Evolutionary conservation across 768 basidiomycete genomes (phyloP).

Genomic region (Favolaschia claudopus): DNA sequence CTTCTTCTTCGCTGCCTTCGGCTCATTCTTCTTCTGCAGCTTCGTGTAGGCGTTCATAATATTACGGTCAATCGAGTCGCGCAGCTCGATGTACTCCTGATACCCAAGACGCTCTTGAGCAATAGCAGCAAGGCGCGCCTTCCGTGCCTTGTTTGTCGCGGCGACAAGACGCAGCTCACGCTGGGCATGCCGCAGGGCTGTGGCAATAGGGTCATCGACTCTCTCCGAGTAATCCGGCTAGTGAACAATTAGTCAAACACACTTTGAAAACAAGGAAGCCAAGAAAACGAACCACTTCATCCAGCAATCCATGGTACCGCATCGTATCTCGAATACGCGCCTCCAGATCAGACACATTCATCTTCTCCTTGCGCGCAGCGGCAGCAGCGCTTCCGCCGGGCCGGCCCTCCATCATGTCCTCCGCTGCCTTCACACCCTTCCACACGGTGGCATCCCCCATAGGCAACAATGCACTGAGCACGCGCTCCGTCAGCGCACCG

Average conservation of each 20-base stretch:
- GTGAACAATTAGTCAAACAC: constrained; percentile 11
- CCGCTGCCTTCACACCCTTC: constrained; percentile 84
- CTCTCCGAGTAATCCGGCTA: constrained; percentile 81
- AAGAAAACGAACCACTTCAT: constrained; percentile 65
- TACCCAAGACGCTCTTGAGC: constrained; percentile 90
- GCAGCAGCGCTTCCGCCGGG: constrained; percentile 84
- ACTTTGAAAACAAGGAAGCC: background rate
- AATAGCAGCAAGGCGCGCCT: constrained; percentile 71
- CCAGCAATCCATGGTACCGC: constrained; percentile 76
- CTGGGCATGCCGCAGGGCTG: constrained; percentile 90
- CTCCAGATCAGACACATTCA: constrained; percentile 84
- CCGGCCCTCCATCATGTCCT: constrained; percentile 85
- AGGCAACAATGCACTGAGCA: constrained; percentile 77
- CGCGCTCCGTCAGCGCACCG: constrained; percentile 87
- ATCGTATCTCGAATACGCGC: constrained; percentile 77
- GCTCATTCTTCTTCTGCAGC: constrained; percentile 82
- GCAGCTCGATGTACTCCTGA: constrained; percentile 87
- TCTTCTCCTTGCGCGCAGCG: constrained; percentile 74
- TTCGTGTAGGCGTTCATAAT: constrained; percentile 78
- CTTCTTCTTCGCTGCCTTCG: constrained; percentile 84
- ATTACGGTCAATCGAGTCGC: constrained; percentile 88
- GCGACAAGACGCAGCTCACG: constrained; percentile 78
- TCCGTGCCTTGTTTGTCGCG: constrained; percentile 85
- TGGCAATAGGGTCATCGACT: constrained; percentile 94
- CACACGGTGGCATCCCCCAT: constrained; percentile 69